These are phyloP conservation scores for Monsonia emarginata DNA, from an alignment of 441 rosid species.

Conservation along the genomic window DNA sequence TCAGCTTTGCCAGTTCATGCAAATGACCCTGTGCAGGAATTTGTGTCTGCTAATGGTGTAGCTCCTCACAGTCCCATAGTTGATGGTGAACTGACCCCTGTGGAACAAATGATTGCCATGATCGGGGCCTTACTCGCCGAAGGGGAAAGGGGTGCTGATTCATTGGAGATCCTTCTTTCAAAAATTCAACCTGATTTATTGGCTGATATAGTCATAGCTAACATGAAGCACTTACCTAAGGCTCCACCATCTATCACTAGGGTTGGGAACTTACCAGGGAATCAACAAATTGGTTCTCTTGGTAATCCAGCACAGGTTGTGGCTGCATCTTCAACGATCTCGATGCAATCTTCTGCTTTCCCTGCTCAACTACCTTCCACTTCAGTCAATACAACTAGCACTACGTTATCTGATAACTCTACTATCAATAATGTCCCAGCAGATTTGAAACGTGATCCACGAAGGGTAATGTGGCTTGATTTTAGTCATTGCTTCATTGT, in stretches of 20 bases:
- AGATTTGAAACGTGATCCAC: constrained; percentile 90
- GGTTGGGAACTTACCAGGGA: constrained; percentile 32
- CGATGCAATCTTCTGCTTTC: constrained; percentile 36
- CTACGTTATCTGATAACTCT: constrained; percentile 39
- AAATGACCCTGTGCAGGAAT: constrained; percentile 45
- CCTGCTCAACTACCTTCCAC: constrained; percentile 33
- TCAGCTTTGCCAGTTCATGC: constrained; percentile 31
- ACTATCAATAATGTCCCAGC: constrained; percentile 32
- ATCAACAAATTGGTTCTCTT: constrained; percentile 32
- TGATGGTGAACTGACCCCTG: constrained; percentile 75
- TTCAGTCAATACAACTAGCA: constrained; percentile 30
- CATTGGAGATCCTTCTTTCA: constrained; percentile 85
- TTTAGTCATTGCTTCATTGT: constrained; percentile 8
- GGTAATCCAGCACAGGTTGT: constrained; percentile 41
- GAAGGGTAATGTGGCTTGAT: constrained; percentile 53
- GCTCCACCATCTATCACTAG: constrained; percentile 51
- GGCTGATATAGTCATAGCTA: constrained; percentile 93
- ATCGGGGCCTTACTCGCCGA: constrained; percentile 99
- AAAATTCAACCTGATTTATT: constrained; percentile 93
- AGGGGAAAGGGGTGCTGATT: constrained; percentile 98
- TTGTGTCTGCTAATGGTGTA: constrained; percentile 47
- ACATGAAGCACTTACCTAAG: constrained; percentile 94
- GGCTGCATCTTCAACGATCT: constrained; percentile 31
- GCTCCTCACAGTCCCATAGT: constrained; percentile 36
- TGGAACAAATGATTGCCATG: constrained; percentile 95